phyloP scores from a whole-genome alignment of 306 rosid genomes.

The Luffa aegyptiaca region DNA sequence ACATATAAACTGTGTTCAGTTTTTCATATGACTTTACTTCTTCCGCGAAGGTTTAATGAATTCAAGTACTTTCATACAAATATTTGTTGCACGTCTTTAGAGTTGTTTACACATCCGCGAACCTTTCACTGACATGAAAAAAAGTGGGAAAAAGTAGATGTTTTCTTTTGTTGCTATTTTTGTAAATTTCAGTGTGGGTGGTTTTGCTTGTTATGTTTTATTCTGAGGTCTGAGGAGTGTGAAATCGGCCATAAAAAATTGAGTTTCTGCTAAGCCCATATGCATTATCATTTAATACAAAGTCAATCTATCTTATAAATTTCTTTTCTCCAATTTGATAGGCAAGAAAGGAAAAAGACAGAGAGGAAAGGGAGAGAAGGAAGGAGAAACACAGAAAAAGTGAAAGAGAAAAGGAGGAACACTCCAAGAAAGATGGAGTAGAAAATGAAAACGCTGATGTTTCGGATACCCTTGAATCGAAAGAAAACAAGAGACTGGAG shows the following conservation, averaged over 20 bases:
- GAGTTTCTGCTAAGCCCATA: background rate
- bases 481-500: slow-evolving; percentile 45
- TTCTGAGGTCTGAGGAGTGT: background rate
- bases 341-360: slow-evolving; percentile 75
- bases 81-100: background rate
- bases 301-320: background rate
- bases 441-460: slow-evolving; percentile 48
- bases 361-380: slow-evolving; percentile 66
- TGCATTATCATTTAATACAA: background rate
- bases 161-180: background rate
- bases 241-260: background rate
- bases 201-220: background rate
- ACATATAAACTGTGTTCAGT: background rate
- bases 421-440: slow-evolving; percentile 41
- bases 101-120: background rate
- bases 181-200: background rate
- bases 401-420: slow-evolving; percentile 58
- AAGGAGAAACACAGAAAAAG: slow-evolving; percentile 58
- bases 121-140: background rate
- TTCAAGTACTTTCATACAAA: background rate
- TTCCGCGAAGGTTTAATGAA: background rate
- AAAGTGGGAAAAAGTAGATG: background rate
- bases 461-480: slow-evolving; percentile 36
- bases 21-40: background rate
- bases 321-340: slow-evolving; percentile 24